Base-by-base conservation (phyloP, 2,329 filamentous ascomycete genomes). In the Sporothrix variecibatus region DNA sequence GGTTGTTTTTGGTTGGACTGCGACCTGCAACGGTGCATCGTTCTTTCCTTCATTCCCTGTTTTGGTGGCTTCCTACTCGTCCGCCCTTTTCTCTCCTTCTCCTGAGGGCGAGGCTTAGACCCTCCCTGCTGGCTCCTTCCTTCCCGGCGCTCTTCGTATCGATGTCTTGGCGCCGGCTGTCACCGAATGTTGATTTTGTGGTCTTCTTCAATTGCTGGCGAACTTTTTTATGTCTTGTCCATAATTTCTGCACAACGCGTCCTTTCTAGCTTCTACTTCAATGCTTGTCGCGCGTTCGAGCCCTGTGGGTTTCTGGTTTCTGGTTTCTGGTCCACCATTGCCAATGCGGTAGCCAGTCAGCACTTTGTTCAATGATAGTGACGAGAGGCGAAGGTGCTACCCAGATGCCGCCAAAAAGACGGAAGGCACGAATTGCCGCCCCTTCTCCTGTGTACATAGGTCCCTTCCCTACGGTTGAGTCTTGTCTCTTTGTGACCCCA, bases 71-170 rank as follows among this genome's bases (percentile, higher is more conserved):
- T 71, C 51, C 17, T 56, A 26, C 26, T 8, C 68, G 68, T 49
- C 34, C 51, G 34, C 51, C 51, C 31, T 17, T 71, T 49, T 49
- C 43, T 49, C 43, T 49, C 43, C 43, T 49, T 58, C 56, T 64
- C 58, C 46, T 49, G 26, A 26, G 56, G 38, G 58, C 28, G 71
- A 65, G 71, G 71, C 71, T 72, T 67, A 72, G 71, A 72, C 71
- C 71, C 71, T 72, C 71, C 71, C 34, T 65, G 28, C 28, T 53
- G 28, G 67, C 67, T 28, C 67, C 67, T 20, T 69, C 53, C 46
- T 46, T 68, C 49, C 64, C 43, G 65, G 65, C 17, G 46, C n/a
- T 56, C 46, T 67, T 72, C 60, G 60, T 72, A 67, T 72, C 17
- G 23, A 40, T 34, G 17, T 65, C 71, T 72, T 72, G 71, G 71